Percentiles rank a stretch among this genome's conserved stretches.
Conservation (phyloP, 768 basidiomycete genomes). For the Agaricus sinodeliciosus region DNA sequence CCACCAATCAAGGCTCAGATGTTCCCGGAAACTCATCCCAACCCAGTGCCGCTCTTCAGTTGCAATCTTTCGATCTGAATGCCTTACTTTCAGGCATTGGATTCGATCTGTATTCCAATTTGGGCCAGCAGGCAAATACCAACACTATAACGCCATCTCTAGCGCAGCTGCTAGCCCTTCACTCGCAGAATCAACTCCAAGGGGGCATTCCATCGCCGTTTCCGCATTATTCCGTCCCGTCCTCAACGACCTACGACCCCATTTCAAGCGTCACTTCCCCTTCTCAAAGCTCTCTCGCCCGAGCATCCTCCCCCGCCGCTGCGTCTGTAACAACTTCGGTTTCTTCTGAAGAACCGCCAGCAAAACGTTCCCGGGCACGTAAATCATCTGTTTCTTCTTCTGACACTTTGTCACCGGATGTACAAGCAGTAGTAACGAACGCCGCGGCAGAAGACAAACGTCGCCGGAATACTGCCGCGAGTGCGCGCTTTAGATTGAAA, state of each 20-base stretch:
- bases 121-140: constrained; percentile 24
- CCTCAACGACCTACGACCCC: constrained; percentile 19
- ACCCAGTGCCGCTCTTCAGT: constrained; percentile 22
- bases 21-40: constrained; percentile 18
- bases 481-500: constrained; percentile 89
- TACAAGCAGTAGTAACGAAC: constrained; percentile 20
- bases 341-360: constrained; percentile 26
- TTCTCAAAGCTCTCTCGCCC: constrained; percentile 11
- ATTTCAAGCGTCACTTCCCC: constrained; percentile 14
- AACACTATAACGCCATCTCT: constrained; percentile 44
- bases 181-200: constrained; percentile 23
- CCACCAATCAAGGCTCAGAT: constrained; percentile 32
- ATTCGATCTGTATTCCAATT: constrained; percentile 35
- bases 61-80: constrained; percentile 36
- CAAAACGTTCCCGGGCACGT: constrained; percentile 54
- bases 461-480: constrained; percentile 89
- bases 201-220: constrained; percentile 19
- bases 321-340: constrained; percentile 16
- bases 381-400: constrained; percentile 38
- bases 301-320: constrained; percentile 11
- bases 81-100: constrained; percentile 30
- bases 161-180: constrained; percentile 63
- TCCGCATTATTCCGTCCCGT: constrained; percentile 14
- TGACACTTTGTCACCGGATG: constrained; percentile 19
- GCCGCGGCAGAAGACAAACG: constrained; percentile 82